These are phyloP conservation scores for Neonectria coccinea DNA, from an alignment of 2,329 filamentous ascomycete genomes.

Conservation along the genomic window DNA sequence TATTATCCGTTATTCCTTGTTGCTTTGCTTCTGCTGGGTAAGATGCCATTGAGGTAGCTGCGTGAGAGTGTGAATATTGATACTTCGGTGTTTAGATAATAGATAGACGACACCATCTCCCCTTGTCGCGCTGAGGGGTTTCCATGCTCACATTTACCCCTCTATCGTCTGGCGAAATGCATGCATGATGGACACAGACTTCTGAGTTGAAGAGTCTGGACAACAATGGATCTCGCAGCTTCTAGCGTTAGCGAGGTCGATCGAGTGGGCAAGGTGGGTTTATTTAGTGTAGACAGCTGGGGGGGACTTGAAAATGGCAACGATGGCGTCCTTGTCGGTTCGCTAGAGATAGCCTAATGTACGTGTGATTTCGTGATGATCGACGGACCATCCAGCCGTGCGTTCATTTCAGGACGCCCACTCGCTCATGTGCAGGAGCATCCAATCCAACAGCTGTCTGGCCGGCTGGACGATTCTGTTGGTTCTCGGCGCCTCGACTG, in stretches of 20 bases:
- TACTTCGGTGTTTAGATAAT: too few relatives aligned
- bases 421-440: not conserved
- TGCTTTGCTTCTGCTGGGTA: not conserved
- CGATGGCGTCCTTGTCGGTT: not conserved
- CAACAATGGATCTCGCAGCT: not conserved
- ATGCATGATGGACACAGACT: not conserved
- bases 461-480: not conserved
- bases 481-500: not conserved
- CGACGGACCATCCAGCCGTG: not conserved
- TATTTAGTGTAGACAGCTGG: not conserved
- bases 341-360: not conserved
- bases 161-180: not conserved
- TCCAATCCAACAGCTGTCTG: not conserved
- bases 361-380: not conserved
- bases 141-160: not conserved
- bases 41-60: not conserved
- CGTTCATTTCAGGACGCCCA: not conserved
- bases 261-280: not conserved
- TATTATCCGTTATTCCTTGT: not conserved
- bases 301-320: not conserved
- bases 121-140: not conserved
- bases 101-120: too few relatives aligned
- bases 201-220: not conserved
- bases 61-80: not conserved
- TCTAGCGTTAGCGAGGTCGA: conserved; percentile 1